Base-by-base conservation (phyloP, 2,329 filamentous ascomycete genomes). In the Exophiala mesophila region DNA sequence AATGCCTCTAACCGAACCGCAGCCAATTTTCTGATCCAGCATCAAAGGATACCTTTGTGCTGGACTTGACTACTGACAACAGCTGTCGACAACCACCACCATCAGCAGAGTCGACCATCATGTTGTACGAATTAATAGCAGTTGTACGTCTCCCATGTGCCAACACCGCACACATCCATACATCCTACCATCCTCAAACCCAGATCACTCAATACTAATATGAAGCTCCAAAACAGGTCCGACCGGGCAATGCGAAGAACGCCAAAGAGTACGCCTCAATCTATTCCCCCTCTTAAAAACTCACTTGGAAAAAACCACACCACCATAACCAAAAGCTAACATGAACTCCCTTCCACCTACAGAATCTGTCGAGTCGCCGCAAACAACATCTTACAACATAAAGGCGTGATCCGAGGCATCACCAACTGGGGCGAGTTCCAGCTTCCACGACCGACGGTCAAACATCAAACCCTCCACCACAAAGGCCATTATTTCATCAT, bases 71-170 rank as follows among this genome's bases (percentile, higher is more conserved):
- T n/a, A n/a, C n/a, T n/a, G n/a, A n/a, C n/a, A n/a, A n/a, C n/a
- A n/a, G n/a, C n/a, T n/a, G n/a, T n/a, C n/a, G n/a, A n/a, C 23
- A 26, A 7, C 23, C 6, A 26, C 23, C 23, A 26, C 23, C 23
- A 7, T 26, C 23, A 26, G 33, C 17, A 36, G 16, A 32, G 32
- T 13, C 32, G 28, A 24, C 6, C 28, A 57, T 65, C 54, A 96
- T 98, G 92, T 73, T 98, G 70, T 98, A 98, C 75, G 92, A 98
- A 73, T 74, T 97, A 61, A 92, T 98, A 67, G 92, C 86, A 66
- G 83, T 96, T 70, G 92, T 96, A 71, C 60, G 83, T 71, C 6
- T 35, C 16, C 28, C 24, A n/a, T n/a, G n/a, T n/a, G n/a, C n/a
- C n/a, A n/a, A n/a, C n/a, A n/a, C n/a, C n/a, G n/a, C n/a, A n/a